phyloP scores from a whole-genome alignment of 2,329 filamentous ascomycete species.

The Macrophomina tecta region DNA sequence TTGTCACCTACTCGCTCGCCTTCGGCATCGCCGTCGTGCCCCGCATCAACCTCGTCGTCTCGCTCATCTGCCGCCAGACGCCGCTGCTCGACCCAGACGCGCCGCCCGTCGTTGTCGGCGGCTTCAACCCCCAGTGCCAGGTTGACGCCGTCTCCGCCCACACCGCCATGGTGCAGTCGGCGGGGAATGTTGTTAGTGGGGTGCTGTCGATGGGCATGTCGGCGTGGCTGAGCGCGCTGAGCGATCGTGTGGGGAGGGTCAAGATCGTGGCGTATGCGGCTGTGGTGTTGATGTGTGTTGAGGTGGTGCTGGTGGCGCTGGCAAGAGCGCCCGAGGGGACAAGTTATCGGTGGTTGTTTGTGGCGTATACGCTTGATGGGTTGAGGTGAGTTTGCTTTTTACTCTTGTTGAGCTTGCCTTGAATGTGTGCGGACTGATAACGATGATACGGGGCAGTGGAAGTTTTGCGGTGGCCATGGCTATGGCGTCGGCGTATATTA shows the following conservation, averaged over 20 bases:
- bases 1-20: constrained; percentile 30
- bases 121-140: constrained; percentile 31
- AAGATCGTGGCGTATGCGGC: constrained; percentile 25
- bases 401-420: neutral
- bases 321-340: constrained; percentile 7
- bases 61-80: constrained; percentile 20
- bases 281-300: constrained; percentile 20
- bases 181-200: constrained; percentile 29
- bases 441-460: constrained; percentile 17
- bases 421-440: neutral
- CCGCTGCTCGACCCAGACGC: neutral
- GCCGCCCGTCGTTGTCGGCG: constrained; percentile 28
- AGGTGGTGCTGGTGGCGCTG: constrained; percentile 26
- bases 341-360: constrained; percentile 29
- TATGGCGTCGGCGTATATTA: constrained; percentile 31
- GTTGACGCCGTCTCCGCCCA: constrained; percentile 21
- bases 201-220: constrained; percentile 26
- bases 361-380: constrained; percentile 29
- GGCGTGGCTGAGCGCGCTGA: constrained; percentile 27
- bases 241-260: constrained; percentile 30
- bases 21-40: constrained; percentile 30
- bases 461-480: constrained; percentile 30
- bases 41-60: constrained; percentile 30
- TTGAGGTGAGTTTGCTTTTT: constrained; percentile 24
- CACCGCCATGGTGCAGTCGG: constrained; percentile 24